Evolutionary conservation across 495 filamentous ascomycete genomes (phyloP), one percentile per base, ranked within the genome.

Genomic region (Cercophora samala): DNA sequence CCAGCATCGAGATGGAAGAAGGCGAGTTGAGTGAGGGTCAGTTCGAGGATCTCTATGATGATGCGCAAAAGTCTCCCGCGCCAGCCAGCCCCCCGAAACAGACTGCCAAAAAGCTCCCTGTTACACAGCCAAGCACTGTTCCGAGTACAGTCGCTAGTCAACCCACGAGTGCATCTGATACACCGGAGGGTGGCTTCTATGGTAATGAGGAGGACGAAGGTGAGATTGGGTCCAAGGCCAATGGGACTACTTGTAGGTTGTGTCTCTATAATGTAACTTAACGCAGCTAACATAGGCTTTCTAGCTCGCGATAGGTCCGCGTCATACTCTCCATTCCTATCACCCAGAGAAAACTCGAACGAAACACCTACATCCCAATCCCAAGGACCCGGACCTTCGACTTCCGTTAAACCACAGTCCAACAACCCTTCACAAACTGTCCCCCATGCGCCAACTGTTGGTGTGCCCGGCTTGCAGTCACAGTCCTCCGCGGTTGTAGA

Each of bases 11-110:
- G 24, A 81, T 84, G 37, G 91, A 95, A 67, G 91, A 93, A 71
- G 90, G 90, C 1, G 91, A 93, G 72, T 71, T 93, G 19, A 91
- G 88, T 69, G 90, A 93, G 66, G 83, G 81, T 0, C 88, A 88
- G 69, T 83, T 79, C 53, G 81, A 83, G 60, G 78, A 80, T 68
- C 37, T 82, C 8, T 84, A 84, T 62, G 81, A 42, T 37, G 26
- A 80, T 51, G 75, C 79, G 2, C 68, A 69, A 37, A 68, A 74
- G 15, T 46, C 72, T 46, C 29, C 58, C 54, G 23, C 17, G n/a
- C 24, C 8, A 58, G 60, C 22, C 2, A 62, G 0, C 55, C 13
- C 29, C 60, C 60, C 26, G 5, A 25, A 29, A 62, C 60, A 62
- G 11, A 46, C 37, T 46, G 37, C 37, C 37, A 46, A 46, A 46